phyloP scores from a whole-genome alignment of 1,284 basidiomycete genomes.

The Fomitopsis betulina region DNA sequence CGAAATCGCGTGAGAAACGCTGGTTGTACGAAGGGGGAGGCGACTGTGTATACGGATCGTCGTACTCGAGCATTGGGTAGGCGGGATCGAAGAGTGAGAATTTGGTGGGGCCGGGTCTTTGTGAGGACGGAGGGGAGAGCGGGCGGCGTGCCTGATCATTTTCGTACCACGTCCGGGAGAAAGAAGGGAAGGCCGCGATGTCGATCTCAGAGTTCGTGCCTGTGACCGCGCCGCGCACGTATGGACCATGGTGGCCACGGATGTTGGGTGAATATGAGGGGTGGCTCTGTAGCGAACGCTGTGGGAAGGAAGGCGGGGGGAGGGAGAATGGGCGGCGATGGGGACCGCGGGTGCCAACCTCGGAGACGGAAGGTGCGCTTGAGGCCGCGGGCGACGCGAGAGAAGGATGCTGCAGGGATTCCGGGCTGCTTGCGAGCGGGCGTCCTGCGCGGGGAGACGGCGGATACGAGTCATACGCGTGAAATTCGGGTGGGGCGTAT shows the following conservation, averaged over 20 bases:
- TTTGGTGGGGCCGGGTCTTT: slow-evolving; percentile 10
- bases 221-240: slow-evolving; percentile 9
- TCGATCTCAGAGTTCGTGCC: slow-evolving; percentile 40
- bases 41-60: slow-evolving; percentile 14
- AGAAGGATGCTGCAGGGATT: slow-evolving; percentile 40
- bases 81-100: slow-evolving; percentile 28
- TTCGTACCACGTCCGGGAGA: slow-evolving; percentile 56
- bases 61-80: slow-evolving; percentile 17
- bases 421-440: slow-evolving; percentile 31
- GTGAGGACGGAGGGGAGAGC: slow-evolving; percentile 15
- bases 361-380: slow-evolving; percentile 29
- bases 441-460: slow-evolving; percentile 33
- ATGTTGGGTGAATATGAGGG: slow-evolving; percentile 14
- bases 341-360: slow-evolving; percentile 24
- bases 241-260: slow-evolving; percentile 13
- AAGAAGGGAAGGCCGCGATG: slow-evolving; percentile 55
- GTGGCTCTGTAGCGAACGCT: slow-evolving; percentile 17
- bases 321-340: slow-evolving; percentile 44
- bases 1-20: slow-evolving; percentile 22
- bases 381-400: slow-evolving; percentile 44
- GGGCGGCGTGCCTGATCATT: slow-evolving; percentile 19
- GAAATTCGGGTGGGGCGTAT: slow-evolving; percentile 18
- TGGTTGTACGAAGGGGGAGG: slow-evolving; percentile 26
- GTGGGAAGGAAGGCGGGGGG: slow-evolving; percentile 31
- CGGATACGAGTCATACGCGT: slow-evolving; percentile 32